Percentiles rank a stretch among this genome's conserved stretches.
phyloP scores from a whole-genome alignment of 2,329 filamentous ascomycete genomes.

The Acrocalymma vagum region DNA sequence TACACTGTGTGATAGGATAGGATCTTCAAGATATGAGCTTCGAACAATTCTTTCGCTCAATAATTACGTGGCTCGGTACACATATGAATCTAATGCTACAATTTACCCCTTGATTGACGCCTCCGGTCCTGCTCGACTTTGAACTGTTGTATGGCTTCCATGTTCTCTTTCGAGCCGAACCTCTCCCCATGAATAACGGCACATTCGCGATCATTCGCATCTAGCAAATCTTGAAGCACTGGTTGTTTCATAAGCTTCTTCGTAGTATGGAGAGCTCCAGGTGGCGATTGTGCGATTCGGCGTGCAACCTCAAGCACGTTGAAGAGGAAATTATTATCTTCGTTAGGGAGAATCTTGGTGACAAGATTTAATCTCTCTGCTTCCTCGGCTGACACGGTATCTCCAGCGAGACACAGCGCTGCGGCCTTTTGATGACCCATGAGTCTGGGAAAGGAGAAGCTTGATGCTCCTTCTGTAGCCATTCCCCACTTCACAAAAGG shows the following conservation, averaged over 20 bases:
- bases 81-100: too few species aligned
- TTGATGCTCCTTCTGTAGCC: conserved; percentile 27
- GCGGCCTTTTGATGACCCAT: conserved; percentile 31
- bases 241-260: conserved; percentile 26
- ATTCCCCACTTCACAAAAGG: conserved; percentile 33
- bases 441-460: conserved; percentile 24
- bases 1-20: too few species aligned
- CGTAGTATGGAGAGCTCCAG: conserved; percentile 16
- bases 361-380: conserved; percentile 20
- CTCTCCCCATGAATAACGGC: conserved; percentile 9
- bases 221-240: conserved; percentile 19
- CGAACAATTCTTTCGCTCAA: too few species aligned
- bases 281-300: conserved; percentile 17
- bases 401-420: conserved; percentile 22
- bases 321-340: conserved; percentile 16
- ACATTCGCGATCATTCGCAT: conserved; percentile 17
- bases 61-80: too few species aligned
- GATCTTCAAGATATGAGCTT: too few species aligned
- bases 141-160: conserved; percentile 5
- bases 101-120: too few species aligned
- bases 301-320: conserved; percentile 18
- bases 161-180: conserved; percentile 8
- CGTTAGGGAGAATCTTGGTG: conserved; percentile 23
- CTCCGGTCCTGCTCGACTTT: background rate
- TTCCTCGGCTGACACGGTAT: conserved; percentile 23